Evolutionary conservation across 2,329 filamentous ascomycete genomes (phyloP).

Genomic region (Fusarium heterosporum): DNA sequence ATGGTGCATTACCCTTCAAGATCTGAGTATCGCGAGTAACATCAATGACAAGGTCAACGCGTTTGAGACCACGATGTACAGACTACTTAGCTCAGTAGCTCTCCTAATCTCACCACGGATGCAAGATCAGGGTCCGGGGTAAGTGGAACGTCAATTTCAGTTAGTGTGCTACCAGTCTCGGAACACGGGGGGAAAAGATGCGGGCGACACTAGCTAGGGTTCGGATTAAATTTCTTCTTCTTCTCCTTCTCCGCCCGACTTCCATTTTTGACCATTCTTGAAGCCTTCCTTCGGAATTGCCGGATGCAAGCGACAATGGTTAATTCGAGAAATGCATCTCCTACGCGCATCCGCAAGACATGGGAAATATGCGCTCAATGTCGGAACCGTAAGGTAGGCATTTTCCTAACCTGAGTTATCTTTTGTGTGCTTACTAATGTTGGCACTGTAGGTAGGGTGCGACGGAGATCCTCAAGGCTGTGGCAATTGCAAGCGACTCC

Average conservation of each 20-base stretch:
- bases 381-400: conserved; percentile 27
- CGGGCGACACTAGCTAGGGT: too few relatives aligned
- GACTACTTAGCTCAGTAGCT: background rate
- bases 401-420: background rate
- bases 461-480: conserved; percentile 14
- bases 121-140: conserved; percentile 7
- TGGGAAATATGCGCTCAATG: conserved; percentile 30
- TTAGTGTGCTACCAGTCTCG: conserved; percentile 7
- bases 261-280: conserved; percentile 11
- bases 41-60: background rate
- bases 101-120: conserved; percentile 19
- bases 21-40: background rate
- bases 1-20: background rate
- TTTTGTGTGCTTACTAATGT: background rate
- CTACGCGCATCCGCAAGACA: conserved; percentile 19
- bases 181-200: conserved; percentile 18
- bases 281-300: background rate
- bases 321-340: background rate
- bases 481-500: conserved; percentile 19
- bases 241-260: conserved; percentile 21
- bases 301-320: background rate
- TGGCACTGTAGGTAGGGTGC: conserved; percentile 10
- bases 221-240: background rate
- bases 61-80: conserved; percentile 8
- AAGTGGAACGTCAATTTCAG: background rate